Conservation (phyloP, 805 yeast species). For the Kuraishia cidri region DNA sequence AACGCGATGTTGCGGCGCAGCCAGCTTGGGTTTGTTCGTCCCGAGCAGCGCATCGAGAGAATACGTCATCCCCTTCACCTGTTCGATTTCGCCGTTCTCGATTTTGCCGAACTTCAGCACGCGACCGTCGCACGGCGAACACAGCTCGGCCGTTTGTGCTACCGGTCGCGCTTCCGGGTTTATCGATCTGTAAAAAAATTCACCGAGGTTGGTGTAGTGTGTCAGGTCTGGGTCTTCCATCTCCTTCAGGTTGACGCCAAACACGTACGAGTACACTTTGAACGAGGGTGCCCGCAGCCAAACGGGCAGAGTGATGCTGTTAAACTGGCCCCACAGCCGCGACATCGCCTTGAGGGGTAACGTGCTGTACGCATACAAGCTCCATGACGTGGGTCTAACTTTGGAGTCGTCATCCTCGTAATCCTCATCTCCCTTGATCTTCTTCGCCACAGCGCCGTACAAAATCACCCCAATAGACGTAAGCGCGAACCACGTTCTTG, state of each 20-base stretch:
- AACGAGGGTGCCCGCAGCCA: slow-evolving; percentile 85
- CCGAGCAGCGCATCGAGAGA: slow-evolving; percentile 86
- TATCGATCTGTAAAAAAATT: slow-evolving; percentile 82
- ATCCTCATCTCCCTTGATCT: slow-evolving; percentile 12
- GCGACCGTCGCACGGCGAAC: slow-evolving; percentile 91
- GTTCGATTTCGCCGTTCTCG: slow-evolving; percentile 83
- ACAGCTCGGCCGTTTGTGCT: slow-evolving; percentile 53
- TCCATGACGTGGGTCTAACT: slow-evolving; percentile 74
- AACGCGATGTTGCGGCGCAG: slow-evolving; percentile 45
- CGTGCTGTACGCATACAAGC: slow-evolving; percentile 79
- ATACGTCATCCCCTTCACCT: slow-evolving; percentile 94
- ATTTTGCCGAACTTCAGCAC: slow-evolving; percentile 78
- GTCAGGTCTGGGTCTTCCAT: slow-evolving; percentile 75
- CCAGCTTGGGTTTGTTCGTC: slow-evolving; percentile 29
- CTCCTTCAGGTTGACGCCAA: slow-evolving; percentile 87
- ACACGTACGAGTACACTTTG: slow-evolving; percentile 64
- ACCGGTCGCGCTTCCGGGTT: slow-evolving; percentile 76
- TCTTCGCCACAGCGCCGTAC: slow-evolving; percentile 42
- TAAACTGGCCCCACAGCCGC: slow-evolving; percentile 90
- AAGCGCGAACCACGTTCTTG: slow-evolving; percentile 39
- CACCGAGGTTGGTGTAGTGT: slow-evolving; percentile 73
- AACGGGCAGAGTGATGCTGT: slow-evolving; percentile 72
- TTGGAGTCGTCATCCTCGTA: slow-evolving; percentile 20
- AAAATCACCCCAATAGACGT: slow-evolving; percentile 43
- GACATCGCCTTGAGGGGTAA: slow-evolving; percentile 88